These are phyloP conservation scores for Barnettozyma pratensis DNA, from an alignment of 805 yeast species.

Conservation along the genomic window DNA sequence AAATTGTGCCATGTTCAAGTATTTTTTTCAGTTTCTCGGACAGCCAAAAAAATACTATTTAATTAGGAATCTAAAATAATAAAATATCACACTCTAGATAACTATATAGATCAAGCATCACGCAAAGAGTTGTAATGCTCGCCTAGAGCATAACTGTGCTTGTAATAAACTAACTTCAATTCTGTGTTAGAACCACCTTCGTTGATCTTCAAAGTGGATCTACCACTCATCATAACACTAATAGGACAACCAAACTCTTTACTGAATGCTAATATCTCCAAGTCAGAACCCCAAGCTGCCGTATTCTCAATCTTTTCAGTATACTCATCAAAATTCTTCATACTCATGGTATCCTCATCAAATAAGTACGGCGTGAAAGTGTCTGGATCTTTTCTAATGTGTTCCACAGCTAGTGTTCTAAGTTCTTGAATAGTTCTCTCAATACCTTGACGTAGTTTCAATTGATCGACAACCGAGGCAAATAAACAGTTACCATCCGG, in stretches of 20 bases:
- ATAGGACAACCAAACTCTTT: slow-evolving; percentile 68
- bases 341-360: slow-evolving; percentile 65
- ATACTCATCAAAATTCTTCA: slow-evolving; percentile 65
- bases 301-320: slow-evolving; percentile 65
- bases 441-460: slow-evolving; percentile 44
- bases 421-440: slow-evolving; percentile 42
- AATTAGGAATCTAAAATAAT: neutral
- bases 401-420: slow-evolving; percentile 58
- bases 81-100: no score
- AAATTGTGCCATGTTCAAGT: neutral
- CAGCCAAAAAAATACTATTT: neutral
- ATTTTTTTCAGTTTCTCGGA: neutral
- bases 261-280: slow-evolving; percentile 82
- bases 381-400: slow-evolving; percentile 59
- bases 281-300: slow-evolving; percentile 94
- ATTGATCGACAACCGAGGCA: slow-evolving; percentile 79
- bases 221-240: slow-evolving; percentile 73
- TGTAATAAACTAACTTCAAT: slow-evolving; percentile 73
- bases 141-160: slow-evolving; percentile 83
- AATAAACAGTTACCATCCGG: slow-evolving; percentile 96
- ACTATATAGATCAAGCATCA: slow-evolving; percentile 26
- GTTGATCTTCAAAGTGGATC: slow-evolving; percentile 59
- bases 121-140: slow-evolving; percentile 89
- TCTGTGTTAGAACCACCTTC: slow-evolving; percentile 44
- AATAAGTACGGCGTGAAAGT: slow-evolving; percentile 78